These are phyloP conservation scores for Lentinula lateritia DNA, from an alignment of 768 basidiomycete genomes.

Conservation along the genomic window DNA sequence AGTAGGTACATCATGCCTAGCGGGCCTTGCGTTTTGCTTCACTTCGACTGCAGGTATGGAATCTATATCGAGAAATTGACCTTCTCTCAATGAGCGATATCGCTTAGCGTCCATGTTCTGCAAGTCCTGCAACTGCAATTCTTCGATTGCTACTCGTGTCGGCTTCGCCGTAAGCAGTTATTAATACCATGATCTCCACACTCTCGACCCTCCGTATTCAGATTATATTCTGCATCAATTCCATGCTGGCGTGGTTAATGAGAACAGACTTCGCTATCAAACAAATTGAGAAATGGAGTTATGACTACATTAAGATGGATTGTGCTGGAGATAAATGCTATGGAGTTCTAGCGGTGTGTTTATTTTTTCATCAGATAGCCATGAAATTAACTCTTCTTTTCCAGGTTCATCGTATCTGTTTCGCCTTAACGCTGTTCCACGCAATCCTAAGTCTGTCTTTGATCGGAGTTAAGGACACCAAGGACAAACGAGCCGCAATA, in stretches of 20 bases:
- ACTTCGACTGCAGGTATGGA: slow-evolving; percentile 73
- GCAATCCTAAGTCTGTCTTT: slow-evolving; percentile 72
- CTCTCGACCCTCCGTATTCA: slow-evolving; percentile 22
- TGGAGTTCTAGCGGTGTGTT: slow-evolving; percentile 85
- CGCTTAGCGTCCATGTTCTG: slow-evolving; percentile 84
- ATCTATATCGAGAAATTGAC: slow-evolving; percentile 7
- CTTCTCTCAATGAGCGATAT: slow-evolving; percentile 10
- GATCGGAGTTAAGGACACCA: slow-evolving; percentile 84
- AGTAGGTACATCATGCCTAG: slow-evolving; percentile 79
- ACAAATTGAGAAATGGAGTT: slow-evolving; percentile 87
- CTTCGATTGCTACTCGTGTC: slow-evolving; percentile 94
- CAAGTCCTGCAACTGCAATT: slow-evolving; percentile 99
- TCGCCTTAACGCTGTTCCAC: slow-evolving; percentile 89
- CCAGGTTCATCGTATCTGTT: slow-evolving; percentile 93
- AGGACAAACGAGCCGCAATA: slow-evolving; percentile 87
- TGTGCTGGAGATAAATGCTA: slow-evolving; percentile 93
- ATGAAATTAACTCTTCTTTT: background rate
- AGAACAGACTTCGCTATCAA: slow-evolving; percentile 84
- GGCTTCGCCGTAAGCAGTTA: slow-evolving; percentile 75
- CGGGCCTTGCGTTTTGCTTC: slow-evolving; percentile 79
- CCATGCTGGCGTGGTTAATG: slow-evolving; percentile 96
- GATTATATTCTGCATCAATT: slow-evolving; percentile 95
- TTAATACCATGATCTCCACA: background rate
- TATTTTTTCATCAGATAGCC: background rate
- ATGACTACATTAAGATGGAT: slow-evolving; percentile 98